These are phyloP conservation scores for Talaromyces marneffei DNA, from an alignment of 2,329 filamentous ascomycete genomes.

Conservation along the genomic window DNA sequence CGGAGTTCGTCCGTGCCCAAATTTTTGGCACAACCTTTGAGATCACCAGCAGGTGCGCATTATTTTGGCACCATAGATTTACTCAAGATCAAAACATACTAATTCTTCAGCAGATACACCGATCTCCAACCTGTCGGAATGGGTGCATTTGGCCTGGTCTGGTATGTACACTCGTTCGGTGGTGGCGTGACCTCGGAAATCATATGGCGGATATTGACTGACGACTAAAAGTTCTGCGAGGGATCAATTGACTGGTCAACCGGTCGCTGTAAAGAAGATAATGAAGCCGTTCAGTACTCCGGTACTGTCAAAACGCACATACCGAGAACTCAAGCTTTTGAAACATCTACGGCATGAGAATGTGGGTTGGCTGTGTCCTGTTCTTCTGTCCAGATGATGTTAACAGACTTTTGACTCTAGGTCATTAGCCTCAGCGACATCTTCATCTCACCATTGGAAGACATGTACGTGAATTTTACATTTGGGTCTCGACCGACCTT, in stretches of 20 bases:
- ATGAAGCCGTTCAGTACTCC: constrained; percentile 99
- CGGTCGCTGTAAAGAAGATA: constrained; percentile 99
- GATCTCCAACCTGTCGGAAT: constrained; percentile 98
- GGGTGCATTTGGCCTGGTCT: constrained; percentile 97
- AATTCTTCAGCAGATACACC: constrained; percentile 63
- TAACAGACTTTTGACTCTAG: constrained; percentile 44
- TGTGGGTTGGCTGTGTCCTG: constrained; percentile 47
- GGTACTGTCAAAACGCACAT: constrained; percentile 93
- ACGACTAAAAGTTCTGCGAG: constrained; percentile 69
- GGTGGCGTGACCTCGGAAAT: not conserved
- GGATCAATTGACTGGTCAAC: constrained; percentile 94
- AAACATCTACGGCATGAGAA: constrained; percentile 97
- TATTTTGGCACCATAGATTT: not conserved
- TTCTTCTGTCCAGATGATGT: not conserved
- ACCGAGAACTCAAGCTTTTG: constrained; percentile 92
- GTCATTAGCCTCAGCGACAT: constrained; percentile 98
- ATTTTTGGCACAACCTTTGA: constrained; percentile 99
- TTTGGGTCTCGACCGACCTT: not conserved
- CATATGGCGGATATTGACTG: constrained; percentile 17
- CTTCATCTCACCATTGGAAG: constrained; percentile 97
- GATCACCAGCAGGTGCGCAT: constrained; percentile 85
- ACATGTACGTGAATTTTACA: constrained; percentile 65
- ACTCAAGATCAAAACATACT: constrained; percentile 17
- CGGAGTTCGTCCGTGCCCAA: constrained; percentile 97
- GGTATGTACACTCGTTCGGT: constrained; percentile 53